These are phyloP conservation scores for Aspergillus kassunensis DNA, from an alignment of 495 filamentous ascomycete species.

Conservation along the genomic window DNA sequence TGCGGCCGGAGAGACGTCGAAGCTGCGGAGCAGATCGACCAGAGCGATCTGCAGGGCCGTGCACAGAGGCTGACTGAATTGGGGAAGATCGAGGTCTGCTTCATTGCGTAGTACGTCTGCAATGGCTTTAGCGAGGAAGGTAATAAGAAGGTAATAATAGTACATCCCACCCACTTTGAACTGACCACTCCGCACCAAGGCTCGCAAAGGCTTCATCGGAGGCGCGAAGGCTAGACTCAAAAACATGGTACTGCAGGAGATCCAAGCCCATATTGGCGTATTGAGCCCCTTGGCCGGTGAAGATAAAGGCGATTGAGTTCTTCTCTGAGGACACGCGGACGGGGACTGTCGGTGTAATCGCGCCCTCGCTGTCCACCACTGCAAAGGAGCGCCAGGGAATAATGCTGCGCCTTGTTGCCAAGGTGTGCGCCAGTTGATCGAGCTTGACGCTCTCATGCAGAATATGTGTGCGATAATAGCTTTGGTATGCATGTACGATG, in stretches of 20 bases:
- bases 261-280: slow-evolving; percentile 32
- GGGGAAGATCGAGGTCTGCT: slow-evolving; percentile 13
- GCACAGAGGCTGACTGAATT: slow-evolving; percentile 7
- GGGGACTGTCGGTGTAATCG: not conserved
- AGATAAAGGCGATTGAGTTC: slow-evolving; percentile 27
- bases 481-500: not conserved
- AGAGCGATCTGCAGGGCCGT: slow-evolving; percentile 19
- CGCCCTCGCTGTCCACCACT: not conserved
- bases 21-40: slow-evolving; percentile 18
- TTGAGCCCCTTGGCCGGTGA: slow-evolving; percentile 43
- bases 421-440: not conserved
- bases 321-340: not conserved
- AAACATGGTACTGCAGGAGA: slow-evolving; percentile 23
- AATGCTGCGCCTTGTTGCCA: not conserved
- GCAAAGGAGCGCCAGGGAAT: slow-evolving; percentile 3
- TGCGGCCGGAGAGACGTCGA: slow-evolving; percentile 11
- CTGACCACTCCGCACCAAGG: slow-evolving; percentile 19
- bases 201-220: slow-evolving; percentile 7
- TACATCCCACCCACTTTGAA: slow-evolving; percentile 2
- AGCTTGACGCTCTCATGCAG: not conserved
- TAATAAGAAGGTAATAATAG: not conserved
- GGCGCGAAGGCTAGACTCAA: slow-evolving; percentile 10
- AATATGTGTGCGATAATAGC: not conserved
- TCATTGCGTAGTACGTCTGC: slow-evolving; percentile 13
- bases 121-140: not conserved